Evolutionary conservation across 148 eudicot genomes (phyloP).

Genomic region (Spergularia bocconei): DNA sequence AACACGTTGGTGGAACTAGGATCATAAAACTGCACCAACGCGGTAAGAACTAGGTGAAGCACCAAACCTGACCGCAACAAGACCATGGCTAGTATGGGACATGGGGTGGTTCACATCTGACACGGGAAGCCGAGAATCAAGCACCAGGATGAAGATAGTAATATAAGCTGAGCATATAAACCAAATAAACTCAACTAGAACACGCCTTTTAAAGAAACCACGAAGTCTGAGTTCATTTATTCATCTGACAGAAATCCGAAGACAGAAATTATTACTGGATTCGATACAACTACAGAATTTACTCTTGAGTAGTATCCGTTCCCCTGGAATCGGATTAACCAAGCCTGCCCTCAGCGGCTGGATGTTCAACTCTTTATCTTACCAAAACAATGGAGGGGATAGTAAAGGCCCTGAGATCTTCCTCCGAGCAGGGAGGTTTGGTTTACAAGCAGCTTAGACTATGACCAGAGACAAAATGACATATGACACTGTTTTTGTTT

Average conservation of each 20-base stretch:
- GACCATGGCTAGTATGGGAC: background rate
- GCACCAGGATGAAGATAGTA: background rate
- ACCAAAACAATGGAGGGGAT: background rate
- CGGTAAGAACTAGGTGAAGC: background rate
- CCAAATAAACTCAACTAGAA: background rate
- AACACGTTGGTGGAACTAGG: background rate
- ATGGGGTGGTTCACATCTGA: background rate
- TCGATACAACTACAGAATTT: background rate
- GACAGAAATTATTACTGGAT: background rate
- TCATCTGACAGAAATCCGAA: background rate
- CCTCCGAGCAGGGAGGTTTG: background rate
- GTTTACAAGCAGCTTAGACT: background rate
- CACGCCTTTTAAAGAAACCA: background rate
- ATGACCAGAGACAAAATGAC: background rate
- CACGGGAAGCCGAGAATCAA: background rate
- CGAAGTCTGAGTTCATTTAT: background rate
- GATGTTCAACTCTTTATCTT: background rate
- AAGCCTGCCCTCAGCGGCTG: background rate
- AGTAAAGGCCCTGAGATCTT: background rate
- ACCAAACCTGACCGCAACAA: background rate
- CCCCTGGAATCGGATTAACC: background rate
- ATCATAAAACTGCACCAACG: background rate
- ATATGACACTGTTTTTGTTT: background rate
- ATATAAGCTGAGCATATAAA: too few species aligned
- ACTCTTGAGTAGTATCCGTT: background rate